Base-by-base conservation (phyloP, 2,329 filamentous ascomycete species). In the Pseudopithomyces chartarum region DNA sequence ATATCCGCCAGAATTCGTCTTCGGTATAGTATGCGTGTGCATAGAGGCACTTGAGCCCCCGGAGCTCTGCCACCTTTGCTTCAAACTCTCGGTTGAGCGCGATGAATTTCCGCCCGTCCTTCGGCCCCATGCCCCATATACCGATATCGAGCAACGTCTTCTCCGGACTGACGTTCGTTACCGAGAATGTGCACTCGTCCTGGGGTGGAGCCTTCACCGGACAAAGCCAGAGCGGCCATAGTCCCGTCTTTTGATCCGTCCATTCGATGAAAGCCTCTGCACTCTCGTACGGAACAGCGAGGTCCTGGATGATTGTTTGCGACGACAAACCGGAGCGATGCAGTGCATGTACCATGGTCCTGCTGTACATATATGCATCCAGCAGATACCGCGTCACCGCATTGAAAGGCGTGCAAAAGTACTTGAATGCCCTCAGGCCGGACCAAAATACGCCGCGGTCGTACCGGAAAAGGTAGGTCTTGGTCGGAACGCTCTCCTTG, bases 1-100 rank as follows among this genome's bases (percentile, higher is more conserved):
- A 90, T 51, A 87, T 81, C 26, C 77, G 69, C 88, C 88, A 90
- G 71, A 91, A 92, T 70, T 90, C 86, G 1, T 82, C 77, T 70
- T 90, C 84, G 17, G 84, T 83, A 74, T 95, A 96, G 78, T 92
- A 96, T 0, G 90, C 89, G 70, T 94, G 90, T 3, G 92, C 91
- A 75, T 96, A 96, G 19, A 96, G 80, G 87, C 91, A 96, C 79
- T 96, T 96, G 81, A 90, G 86, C 8, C 92, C 92, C 32, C 88
- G 86, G 1, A 96, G 82, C 64, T 86, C 81, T 45, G 81, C 79
- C 1, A 94, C 83, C 69, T 90, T 89, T 26, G 80, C 78, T 77
- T 96, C 92, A 32, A 96, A 82, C 36, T 82, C 82, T 22, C 89
- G 83, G 76, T 96, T 96, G 64, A 86, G 84, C 44, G 75, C 71